Evolutionary conservation across 2,329 filamentous ascomycete genomes (phyloP).

Genomic region (Amesomyces nigricolor): DNA sequence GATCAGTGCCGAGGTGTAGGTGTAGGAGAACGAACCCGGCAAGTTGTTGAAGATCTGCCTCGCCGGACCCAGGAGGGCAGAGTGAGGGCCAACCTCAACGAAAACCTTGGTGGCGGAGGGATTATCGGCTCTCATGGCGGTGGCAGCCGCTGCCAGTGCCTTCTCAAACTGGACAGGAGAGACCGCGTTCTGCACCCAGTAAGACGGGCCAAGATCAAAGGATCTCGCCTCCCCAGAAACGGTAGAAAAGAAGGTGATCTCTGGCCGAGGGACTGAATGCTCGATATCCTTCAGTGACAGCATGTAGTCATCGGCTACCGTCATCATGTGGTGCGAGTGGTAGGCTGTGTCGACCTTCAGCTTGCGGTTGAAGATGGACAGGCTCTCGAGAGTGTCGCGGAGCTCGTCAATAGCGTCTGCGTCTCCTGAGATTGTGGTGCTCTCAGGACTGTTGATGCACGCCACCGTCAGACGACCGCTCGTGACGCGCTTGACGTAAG

Average conservation of each 20-base stretch:
- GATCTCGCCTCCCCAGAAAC: background rate
- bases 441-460: constrained; percentile 14
- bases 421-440: constrained; percentile 4
- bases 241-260: background rate
- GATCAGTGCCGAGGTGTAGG: background rate
- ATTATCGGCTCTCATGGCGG: background rate
- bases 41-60: background rate
- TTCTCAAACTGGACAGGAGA: background rate
- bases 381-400: background rate
- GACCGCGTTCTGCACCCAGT: background rate
- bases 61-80: background rate
- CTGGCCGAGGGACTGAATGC: no score
- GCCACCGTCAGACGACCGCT: constrained; percentile 24
- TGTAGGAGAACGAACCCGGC: background rate
- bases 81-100: background rate
- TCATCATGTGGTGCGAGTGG: constrained; percentile 12
- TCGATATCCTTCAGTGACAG: background rate
- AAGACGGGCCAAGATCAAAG: background rate
- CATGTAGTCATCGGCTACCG: background rate
- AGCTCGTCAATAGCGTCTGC: background rate
- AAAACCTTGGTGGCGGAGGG: background rate
- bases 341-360: constrained; percentile 35
- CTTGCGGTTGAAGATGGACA: constrained; percentile 23
- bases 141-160: background rate
- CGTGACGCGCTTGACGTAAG: constrained; percentile 8